phyloP scores from a whole-genome alignment of 192 early-diverging fungal species.

The Coemansia sp. region DNA sequence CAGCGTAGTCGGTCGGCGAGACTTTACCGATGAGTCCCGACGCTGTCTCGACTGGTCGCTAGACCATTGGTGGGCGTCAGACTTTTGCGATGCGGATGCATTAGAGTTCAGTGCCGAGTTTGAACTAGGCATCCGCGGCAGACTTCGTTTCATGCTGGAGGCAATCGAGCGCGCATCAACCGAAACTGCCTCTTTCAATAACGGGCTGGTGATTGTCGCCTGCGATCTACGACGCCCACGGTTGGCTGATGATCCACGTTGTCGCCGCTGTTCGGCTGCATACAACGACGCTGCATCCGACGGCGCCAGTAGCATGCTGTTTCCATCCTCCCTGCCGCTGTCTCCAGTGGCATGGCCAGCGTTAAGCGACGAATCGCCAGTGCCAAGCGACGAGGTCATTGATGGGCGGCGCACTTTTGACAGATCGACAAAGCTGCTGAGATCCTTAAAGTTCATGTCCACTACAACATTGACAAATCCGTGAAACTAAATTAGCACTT shows the following conservation, averaged over 20 bases:
- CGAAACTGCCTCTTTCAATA: constrained; percentile 32
- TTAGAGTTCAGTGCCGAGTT: constrained; percentile 26
- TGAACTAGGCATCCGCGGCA: constrained; percentile 35
- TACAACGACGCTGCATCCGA: constrained; percentile 22
- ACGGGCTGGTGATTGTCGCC: constrained; percentile 33
- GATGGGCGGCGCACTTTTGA: constrained; percentile 51
- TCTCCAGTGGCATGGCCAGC: constrained; percentile 30
- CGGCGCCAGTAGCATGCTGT: constrained; percentile 10
- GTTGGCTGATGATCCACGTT: constrained; percentile 28
- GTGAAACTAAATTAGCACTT: neutral
- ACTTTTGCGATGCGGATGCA: constrained; percentile 15
- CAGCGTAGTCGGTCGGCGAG: constrained; percentile 32
- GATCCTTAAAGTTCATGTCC: constrained; percentile 54
- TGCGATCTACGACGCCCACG: constrained; percentile 24
- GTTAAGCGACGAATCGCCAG: constrained; percentile 41
- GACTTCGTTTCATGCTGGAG: constrained; percentile 36
- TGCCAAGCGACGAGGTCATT: constrained; percentile 45
- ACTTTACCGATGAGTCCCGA: constrained; percentile 41
- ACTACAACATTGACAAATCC: constrained; percentile 8
- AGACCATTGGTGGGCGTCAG: constrained; percentile 26
- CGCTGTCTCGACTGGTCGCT: constrained; percentile 36
- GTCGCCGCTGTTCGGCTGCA: constrained; percentile 30
- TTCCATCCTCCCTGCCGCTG: constrained; percentile 27
- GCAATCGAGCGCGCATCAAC: constrained; percentile 45
- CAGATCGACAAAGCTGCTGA: constrained; percentile 51